Conservation (phyloP, 2,329 filamentous ascomycete species). For the Lasiodiplodia gonubiensis region DNA sequence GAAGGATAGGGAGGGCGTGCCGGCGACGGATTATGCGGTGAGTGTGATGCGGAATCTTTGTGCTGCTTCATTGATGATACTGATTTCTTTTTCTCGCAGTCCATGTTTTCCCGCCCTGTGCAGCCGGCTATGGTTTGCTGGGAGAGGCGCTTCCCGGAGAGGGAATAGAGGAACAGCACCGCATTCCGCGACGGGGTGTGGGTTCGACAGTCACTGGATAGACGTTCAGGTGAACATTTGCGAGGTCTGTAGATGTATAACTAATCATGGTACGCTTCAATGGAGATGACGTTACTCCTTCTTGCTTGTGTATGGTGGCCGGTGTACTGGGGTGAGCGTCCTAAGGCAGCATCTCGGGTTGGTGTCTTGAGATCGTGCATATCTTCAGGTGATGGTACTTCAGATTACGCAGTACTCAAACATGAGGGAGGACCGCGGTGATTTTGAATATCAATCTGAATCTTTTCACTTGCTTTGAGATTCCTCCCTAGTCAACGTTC, state of each 20-base stretch:
- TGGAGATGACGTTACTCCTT: background rate
- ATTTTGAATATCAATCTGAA: too few relatives aligned
- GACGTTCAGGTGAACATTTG: background rate
- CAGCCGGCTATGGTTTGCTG: constrained; percentile 11
- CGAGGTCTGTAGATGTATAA: background rate
- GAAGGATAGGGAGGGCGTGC: constrained; percentile 67
- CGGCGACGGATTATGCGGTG: constrained; percentile 65
- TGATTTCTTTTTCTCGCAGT: background rate
- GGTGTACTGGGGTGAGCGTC: too few relatives aligned
- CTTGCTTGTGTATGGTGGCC: background rate
- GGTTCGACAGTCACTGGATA: too few relatives aligned
- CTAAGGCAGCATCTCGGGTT: background rate
- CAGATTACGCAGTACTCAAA: too few relatives aligned
- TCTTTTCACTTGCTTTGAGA: too few relatives aligned
- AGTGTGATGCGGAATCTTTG: background rate
- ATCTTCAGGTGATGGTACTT: too few relatives aligned
- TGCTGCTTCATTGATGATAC: background rate
- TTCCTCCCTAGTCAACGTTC: too few relatives aligned
- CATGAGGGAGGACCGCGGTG: too few relatives aligned
- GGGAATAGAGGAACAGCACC: background rate
- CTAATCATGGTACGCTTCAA: background rate
- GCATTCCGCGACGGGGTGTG: too few relatives aligned
- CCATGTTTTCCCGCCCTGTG: constrained; percentile 9
- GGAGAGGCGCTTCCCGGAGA: constrained; percentile 1
- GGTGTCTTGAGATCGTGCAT: too few relatives aligned